phyloP scores from a whole-genome alignment of 179 eudicot species.

The Beta corolliflora region DNA sequence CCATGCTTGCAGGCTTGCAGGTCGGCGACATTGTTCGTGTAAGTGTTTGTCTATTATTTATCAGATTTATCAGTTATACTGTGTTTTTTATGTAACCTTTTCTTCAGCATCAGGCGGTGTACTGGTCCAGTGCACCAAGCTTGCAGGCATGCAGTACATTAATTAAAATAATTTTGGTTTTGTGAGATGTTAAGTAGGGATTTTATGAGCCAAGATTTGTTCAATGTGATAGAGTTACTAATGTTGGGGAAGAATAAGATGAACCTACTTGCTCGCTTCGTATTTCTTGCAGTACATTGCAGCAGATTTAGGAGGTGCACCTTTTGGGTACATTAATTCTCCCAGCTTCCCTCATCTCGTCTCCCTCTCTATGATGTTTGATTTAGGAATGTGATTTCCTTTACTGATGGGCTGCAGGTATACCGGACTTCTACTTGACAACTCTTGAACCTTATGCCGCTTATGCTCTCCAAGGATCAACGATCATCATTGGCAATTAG shows the following conservation, averaged over 20 bases:
- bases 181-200: too few relatives aligned
- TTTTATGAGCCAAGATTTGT: too few relatives aligned
- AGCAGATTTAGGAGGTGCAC: slow-evolving; percentile 79
- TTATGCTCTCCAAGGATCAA: slow-evolving; percentile 73
- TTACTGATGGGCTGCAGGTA: slow-evolving; percentile 76
- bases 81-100: too few relatives aligned
- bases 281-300: slow-evolving; percentile 68
- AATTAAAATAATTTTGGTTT: too few relatives aligned
- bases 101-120: too few relatives aligned
- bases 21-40: too few relatives aligned
- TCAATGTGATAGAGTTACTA: neutral
- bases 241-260: neutral
- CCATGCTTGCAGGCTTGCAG: too few relatives aligned
- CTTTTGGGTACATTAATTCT: slow-evolving; percentile 50
- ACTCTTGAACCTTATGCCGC: slow-evolving; percentile 84
- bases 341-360: neutral
- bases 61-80: too few relatives aligned
- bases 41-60: too few relatives aligned
- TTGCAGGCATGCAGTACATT: too few relatives aligned
- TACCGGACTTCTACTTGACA: slow-evolving; percentile 88
- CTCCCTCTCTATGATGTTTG: neutral
- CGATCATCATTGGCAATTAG: slow-evolving; percentile 77
- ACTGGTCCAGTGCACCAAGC: too few relatives aligned
- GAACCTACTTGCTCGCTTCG: slow-evolving; percentile 2
- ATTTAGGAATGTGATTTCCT: slow-evolving; percentile 84